Evolutionary conservation across 306 rosid species (phyloP), one percentile per base, ranked within the genome.

Genomic region (Vigna unguiculata): DNA sequence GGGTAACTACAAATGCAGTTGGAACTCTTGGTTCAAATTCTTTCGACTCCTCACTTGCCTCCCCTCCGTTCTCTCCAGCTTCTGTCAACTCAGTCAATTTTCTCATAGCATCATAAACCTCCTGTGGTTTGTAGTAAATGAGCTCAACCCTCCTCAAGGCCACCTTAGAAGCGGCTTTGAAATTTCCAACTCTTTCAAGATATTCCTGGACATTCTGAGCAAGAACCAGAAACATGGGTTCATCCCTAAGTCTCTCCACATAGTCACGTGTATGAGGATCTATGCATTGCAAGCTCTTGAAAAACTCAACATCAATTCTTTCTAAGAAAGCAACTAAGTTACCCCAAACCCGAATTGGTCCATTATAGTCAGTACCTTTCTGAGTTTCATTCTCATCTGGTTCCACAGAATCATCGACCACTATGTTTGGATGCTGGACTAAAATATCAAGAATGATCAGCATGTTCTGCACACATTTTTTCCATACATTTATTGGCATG

Each of bases 261-360:
- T 96, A 96, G 71, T 96, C 99, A 24, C 95, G 99, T 3, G 99
- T 92, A 74, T 96, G 98, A 4, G 99, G 99, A 79, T 92, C 98
- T 65, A 90, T 93, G 83, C 98, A 91, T 75, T 96, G 99, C 90
- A 96, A 72, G 84, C 99, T 92, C 87, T 93, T 96, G 71, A 96
- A 96, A 83, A 88, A 91, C 83, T 96, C 98, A 0, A 90, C 19
- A 84, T 96, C 96, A 16, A 96, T 80, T 87, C 77, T 88, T 80
- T 96, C 98, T 45, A 96, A 60, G 71, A 93, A 96, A 64, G 98
- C 98, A 53, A 86, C 97, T 80, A 96, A 80, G 76, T 96, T 91
- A 16, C 99, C 99, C 99, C 99, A 92, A 14, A 96, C 90, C 55
- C 85, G 87, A 68, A 96, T 89, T 12, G 88, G 80, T 54, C 98